phyloP scores from a whole-genome alignment of 2,329 filamentous ascomycete genomes.

The Moelleriella libera region DNA sequence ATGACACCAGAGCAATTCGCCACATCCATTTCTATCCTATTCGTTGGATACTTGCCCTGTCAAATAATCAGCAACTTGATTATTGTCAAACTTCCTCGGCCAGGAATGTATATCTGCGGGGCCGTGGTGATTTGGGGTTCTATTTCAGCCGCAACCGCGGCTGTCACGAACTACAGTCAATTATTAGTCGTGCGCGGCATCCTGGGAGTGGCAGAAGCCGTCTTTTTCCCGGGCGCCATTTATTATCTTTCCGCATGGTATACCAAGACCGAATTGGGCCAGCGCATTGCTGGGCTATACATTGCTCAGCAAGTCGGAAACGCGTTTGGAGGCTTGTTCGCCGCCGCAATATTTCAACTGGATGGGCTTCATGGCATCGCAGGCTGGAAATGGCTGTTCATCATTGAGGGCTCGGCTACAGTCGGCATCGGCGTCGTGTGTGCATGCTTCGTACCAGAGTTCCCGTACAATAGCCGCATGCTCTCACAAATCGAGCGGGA shows the following conservation, averaged over 20 bases:
- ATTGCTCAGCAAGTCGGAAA: conserved; percentile 55
- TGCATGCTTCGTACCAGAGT: conserved; percentile 35
- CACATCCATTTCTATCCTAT: conserved; percentile 22
- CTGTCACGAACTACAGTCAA: conserved; percentile 20
- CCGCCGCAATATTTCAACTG: conserved; percentile 51
- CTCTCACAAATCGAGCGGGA: conserved; percentile 33
- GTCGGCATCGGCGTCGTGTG: conserved; percentile 42
- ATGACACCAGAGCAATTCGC: conserved; percentile 18
- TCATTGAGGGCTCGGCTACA: conserved; percentile 52
- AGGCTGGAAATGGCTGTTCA: conserved; percentile 41
- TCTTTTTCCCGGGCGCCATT: conserved; percentile 39
- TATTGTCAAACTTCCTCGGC: conserved; percentile 26
- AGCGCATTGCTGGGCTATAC: conserved; percentile 52
- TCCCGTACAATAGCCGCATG: conserved; percentile 24
- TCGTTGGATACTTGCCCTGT: conserved; percentile 34
- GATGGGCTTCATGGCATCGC: conserved; percentile 40
- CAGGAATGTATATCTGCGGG: conserved; percentile 9
- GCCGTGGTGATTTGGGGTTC: conserved; percentile 11
- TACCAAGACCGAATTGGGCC: conserved; percentile 49
- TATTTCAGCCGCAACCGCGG: conserved; percentile 22
- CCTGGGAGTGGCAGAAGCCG: conserved; percentile 22
- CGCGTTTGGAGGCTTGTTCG: conserved; percentile 54
- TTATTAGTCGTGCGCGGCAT: conserved; percentile 23
- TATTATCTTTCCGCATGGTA: conserved; percentile 56
- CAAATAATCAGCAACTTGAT: conserved; percentile 36